A percentile compares a stretch with the other conserved stretches of the same genome.
These are phyloP conservation scores for Fusarium marasasianum DNA, from an alignment of 2,329 filamentous ascomycete species.

Conservation along the genomic window DNA sequence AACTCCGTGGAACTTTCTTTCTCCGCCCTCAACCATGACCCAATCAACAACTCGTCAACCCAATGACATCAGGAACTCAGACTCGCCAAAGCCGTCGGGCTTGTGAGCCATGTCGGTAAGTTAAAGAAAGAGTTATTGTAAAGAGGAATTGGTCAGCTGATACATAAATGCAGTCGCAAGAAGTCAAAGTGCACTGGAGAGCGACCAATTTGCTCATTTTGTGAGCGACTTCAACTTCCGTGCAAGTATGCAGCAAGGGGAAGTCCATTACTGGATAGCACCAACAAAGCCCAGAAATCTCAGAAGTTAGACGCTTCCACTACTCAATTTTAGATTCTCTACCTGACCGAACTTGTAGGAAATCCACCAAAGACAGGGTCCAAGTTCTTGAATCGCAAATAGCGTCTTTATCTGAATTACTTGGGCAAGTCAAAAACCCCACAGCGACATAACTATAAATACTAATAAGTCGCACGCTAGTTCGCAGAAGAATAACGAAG, in stretches of 20 bases:
- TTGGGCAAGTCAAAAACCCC: neutral
- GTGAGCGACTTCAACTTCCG: neutral
- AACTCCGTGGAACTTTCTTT: neutral
- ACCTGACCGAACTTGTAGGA: neutral
- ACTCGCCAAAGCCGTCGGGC: neutral
- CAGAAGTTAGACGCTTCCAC: neutral
- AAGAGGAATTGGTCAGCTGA: neutral
- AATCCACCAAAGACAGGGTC: neutral
- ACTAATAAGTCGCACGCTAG: fast-evolving
- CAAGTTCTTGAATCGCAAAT: neutral
- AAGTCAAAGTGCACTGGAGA: conserved; percentile 16
- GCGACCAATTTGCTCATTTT: conserved; percentile 11
- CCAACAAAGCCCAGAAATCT: neutral
- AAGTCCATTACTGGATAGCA: neutral
- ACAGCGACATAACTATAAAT: neutral
- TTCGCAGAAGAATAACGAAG: fast-evolving
- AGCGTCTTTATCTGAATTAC: neutral
- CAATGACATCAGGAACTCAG: neutral
- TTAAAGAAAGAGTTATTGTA: no score
- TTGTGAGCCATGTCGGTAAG: conserved; percentile 13
- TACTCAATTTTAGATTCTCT: fast-evolving
- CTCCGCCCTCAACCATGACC: neutral
- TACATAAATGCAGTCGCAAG: neutral
- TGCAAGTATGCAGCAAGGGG: conserved; percentile 2
- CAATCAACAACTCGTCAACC: neutral